phyloP scores from a whole-genome alignment of 2,329 filamentous ascomycete species.

The Fusarium concolor region DNA sequence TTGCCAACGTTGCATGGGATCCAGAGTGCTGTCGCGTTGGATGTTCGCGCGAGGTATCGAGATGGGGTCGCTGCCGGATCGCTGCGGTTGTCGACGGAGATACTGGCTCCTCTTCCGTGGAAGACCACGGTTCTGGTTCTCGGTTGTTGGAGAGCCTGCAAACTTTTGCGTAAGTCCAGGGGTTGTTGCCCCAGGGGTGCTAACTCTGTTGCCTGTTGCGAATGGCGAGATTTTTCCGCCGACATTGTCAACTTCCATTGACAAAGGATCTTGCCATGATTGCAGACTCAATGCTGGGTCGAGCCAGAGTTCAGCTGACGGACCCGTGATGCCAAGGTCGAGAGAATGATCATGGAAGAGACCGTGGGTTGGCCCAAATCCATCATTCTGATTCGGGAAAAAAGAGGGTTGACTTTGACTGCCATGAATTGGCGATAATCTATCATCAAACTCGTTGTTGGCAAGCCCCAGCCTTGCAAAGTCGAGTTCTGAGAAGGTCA shows the following conservation, averaged over 20 bases:
- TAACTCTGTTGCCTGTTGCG: not conserved
- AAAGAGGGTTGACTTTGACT: not conserved
- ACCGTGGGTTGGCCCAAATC: not conserved
- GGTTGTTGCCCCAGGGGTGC: not conserved
- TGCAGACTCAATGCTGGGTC: not conserved
- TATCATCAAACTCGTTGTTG: not conserved
- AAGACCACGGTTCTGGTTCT: conserved; percentile 7
- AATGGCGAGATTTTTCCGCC: not conserved
- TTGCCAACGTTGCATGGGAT: conserved; percentile 43
- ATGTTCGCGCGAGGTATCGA: conserved; percentile 3
- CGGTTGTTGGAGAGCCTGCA: not conserved
- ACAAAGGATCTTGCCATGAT: not conserved
- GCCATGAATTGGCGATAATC: not conserved
- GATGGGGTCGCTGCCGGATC: conserved; percentile 11
- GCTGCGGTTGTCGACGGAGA: not conserved
- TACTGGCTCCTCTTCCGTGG: conserved; percentile 28
- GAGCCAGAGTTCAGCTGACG: not conserved
- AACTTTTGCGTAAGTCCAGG: not conserved
- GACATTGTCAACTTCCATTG: not conserved
- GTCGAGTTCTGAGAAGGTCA: conserved; percentile 35
- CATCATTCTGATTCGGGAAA: not conserved
- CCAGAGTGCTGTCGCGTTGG: not conserved
- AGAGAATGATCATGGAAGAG: not conserved
- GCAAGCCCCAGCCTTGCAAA: conserved; percentile 28
- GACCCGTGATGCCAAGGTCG: not conserved